Evolutionary conservation across 2,329 filamentous ascomycete species (phyloP), one percentile per base, ranked within the genome.

Genomic region (Aureobasidium sp.): DNA sequence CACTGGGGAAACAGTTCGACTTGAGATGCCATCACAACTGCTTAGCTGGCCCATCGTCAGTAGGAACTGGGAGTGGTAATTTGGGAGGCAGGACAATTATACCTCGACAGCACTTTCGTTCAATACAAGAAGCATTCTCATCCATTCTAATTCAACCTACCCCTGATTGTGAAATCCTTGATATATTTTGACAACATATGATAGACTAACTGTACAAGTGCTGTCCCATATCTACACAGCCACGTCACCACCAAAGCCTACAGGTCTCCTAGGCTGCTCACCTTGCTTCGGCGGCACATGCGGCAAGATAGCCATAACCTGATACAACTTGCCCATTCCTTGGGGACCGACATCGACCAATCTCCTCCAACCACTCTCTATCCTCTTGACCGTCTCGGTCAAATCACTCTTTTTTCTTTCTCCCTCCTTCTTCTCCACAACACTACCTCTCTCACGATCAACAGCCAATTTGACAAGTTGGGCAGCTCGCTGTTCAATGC

Each of bases 291-390:
- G 63, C 11, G 78, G 74, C 51, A 70, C 72, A 69, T 80, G 78
- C 0, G 96, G 96, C 73, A 98, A 76, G 72, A 99, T 93, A 16
- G 95, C 93, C 85, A 99, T 86, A 27, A 90, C 95, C 81, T 98
- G 98, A 78, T 99, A 99, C 27, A 97, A 83, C 81, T 91, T 95
- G 0, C 96, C 96, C 96, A 99, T 99, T 0, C 94, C 95, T 60
- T 88, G 90, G 1, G 90, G 91, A 0, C 93, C 91, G 48, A 89
- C 85, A 77, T 97, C 95, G n/a, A 98, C 88, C 60, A 99, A 81
- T 68, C 96, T 85, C 80, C 88, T 91, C 88, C 94, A 97, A 0
- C 92, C 91, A 68, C 84, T 87, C 69, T 94, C 89, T 36, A 98
- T 84, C 60, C 89, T 88, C 70, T 83, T 84, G 36, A 81, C 87